Evolutionary conservation across 2,329 filamentous ascomycete species (phyloP).

Genomic region (Colletotrichum spinosum): DNA sequence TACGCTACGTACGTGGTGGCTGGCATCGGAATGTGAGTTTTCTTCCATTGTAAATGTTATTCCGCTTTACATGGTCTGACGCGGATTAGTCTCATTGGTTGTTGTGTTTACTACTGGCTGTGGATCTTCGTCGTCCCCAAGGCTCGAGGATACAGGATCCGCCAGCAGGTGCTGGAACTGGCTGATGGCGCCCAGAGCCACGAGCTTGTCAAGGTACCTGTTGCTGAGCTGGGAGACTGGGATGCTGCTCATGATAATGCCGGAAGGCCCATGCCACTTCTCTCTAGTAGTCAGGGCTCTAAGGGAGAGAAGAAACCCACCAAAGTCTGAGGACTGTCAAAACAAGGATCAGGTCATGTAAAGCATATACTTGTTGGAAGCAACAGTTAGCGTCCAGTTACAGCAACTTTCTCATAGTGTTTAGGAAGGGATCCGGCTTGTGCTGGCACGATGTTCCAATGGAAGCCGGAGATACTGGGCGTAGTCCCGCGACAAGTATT

Average conservation of each 20-base stretch:
- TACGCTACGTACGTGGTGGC: constrained; percentile 76
- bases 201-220: constrained; percentile 63
- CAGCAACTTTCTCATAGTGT: too few species aligned
- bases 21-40: constrained; percentile 69
- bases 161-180: constrained; percentile 63
- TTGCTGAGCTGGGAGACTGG: constrained; percentile 62
- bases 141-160: constrained; percentile 62
- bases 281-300: too few species aligned
- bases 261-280: too few species aligned
- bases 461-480: too few species aligned
- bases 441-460: too few species aligned
- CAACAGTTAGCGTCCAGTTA: too few species aligned
- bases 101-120: constrained; percentile 66
- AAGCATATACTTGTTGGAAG: too few species aligned
- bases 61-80: background rate
- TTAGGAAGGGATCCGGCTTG: too few species aligned
- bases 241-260: constrained; percentile 68
- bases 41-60: background rate
- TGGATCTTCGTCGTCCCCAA: constrained; percentile 69
- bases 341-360: too few species aligned
- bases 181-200: constrained; percentile 56
- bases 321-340: background rate
- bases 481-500: too few species aligned
- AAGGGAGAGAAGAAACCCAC: background rate
- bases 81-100: constrained; percentile 52